phyloP scores from a whole-genome alignment of 2,329 filamentous ascomycete species.

The Cordyceps cateniannulata region DNA sequence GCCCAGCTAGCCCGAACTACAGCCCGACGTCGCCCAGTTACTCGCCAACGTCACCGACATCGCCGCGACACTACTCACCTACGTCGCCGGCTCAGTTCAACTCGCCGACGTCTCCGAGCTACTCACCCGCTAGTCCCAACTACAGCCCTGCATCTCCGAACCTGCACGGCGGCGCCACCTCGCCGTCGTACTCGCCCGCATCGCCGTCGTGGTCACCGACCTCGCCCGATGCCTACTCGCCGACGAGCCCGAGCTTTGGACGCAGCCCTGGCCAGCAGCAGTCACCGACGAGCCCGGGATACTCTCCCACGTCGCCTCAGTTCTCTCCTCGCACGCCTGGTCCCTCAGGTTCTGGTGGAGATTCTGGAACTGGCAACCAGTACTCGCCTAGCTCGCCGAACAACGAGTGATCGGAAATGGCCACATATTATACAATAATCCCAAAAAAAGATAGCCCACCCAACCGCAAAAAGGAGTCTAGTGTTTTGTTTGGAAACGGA shows the following conservation, averaged over 20 bases:
- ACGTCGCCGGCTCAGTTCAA: constrained; percentile 70
- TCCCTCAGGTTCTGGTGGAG: constrained; percentile 18
- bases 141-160: constrained; percentile 65
- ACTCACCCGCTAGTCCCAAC: constrained; percentile 63
- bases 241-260: constrained; percentile 56
- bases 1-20: constrained; percentile 53
- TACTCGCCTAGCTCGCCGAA: constrained; percentile 35
- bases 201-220: constrained; percentile 76
- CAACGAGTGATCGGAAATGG: constrained; percentile 23
- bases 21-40: constrained; percentile 61
- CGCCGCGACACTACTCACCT: constrained; percentile 52
- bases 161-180: constrained; percentile 40
- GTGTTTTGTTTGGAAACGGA: constrained; percentile 5
- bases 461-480: neutral
- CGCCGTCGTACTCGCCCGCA: constrained; percentile 60
- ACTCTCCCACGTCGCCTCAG: constrained; percentile 56
- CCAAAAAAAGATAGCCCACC: neutral
- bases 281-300: constrained; percentile 63
- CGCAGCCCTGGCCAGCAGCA: constrained; percentile 46
- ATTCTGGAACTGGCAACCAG: constrained; percentile 28
- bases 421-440: neutral
- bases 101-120: constrained; percentile 68
- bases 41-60: constrained; percentile 55
- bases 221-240: constrained; percentile 58
- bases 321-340: constrained; percentile 40